Evolutionary conservation across 495 filamentous ascomycete species (phyloP).

Genomic region (Lasiosphaeria hispida): DNA sequence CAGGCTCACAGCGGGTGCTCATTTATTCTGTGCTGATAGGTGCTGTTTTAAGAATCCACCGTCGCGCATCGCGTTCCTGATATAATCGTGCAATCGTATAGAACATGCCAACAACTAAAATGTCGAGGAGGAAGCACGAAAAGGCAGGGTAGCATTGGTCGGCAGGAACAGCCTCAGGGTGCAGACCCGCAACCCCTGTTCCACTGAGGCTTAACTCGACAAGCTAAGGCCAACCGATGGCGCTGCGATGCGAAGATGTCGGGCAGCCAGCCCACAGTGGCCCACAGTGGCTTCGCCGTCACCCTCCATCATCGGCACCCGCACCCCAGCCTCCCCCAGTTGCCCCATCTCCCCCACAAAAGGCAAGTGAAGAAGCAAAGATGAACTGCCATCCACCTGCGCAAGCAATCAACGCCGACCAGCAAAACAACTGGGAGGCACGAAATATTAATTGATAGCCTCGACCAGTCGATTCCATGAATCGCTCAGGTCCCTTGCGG

Average conservation of each 20-base stretch:
- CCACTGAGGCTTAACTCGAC: slow-evolving; percentile 4
- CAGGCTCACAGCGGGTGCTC: neutral
- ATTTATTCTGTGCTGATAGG: slow-evolving; percentile 9
- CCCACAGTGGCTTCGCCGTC: neutral
- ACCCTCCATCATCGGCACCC: neutral
- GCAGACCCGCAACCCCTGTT: slow-evolving; percentile 2
- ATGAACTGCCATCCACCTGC: slow-evolving; percentile 19
- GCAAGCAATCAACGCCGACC: slow-evolving; percentile 19
- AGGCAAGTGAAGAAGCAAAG: slow-evolving; percentile 12
- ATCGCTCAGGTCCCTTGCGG: slow-evolving; percentile 8
- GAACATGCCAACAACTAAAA: neutral
- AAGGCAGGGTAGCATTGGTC: slow-evolving; percentile 19
- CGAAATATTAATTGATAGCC: slow-evolving; percentile 26
- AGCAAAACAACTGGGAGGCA: slow-evolving; percentile 23
- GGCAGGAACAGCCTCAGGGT: slow-evolving; percentile 19
- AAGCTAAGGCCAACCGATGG: slow-evolving; percentile 1
- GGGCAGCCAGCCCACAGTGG: neutral
- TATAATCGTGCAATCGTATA: neutral
- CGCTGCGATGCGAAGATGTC: neutral
- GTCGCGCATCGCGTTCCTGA: no score
- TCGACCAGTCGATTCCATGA: slow-evolving; percentile 16
- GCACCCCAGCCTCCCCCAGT: neutral
- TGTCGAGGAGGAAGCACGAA: slow-evolving; percentile 2
- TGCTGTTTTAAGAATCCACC: neutral
- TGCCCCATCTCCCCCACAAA: slow-evolving; percentile 13